Base-by-base conservation (phyloP, 1,284 basidiomycete species). In the Somion occarium region DNA sequence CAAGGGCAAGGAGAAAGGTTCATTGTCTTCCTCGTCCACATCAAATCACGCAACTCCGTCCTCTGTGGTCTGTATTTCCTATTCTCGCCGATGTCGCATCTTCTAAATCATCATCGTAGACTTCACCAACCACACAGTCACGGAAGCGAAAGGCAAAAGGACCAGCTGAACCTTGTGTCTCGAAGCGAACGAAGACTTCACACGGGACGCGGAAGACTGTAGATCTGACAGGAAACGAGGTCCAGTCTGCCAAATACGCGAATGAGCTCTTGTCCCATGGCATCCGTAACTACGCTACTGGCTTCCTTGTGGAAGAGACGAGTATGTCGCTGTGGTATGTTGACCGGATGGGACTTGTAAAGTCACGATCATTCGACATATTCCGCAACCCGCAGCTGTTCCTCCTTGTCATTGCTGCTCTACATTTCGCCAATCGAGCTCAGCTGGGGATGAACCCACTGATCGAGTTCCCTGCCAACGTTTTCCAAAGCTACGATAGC, bases 391-490 rank as follows among this genome's bases (percentile, higher is more conserved):
- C 56, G 9, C 41, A 44, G 2, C 42, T 49, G 11, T 53, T 65
- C 13, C 59, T 59, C 7, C 53, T 63, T 11, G 46, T 30, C 47
- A 57, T 11, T 57, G 54, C 45, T 56, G 55, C 11, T 44, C 60
- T 34, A 24, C 9, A 7, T 9, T 19, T 11, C 43, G 49, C 49
- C 11, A 26, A 22, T 22, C 27, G 15, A 5, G 5, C n/a, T 7
- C 12, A 37, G 22, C 45, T 45, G 15, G 49, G 49, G 9, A n/a
- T 51, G 9, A 46, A 13, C 18, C 38, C 49, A 3, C 12, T 46
- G 3, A 18, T 51, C 18, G 22, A 41, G 18, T 26, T 19, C 18
- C 25, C 38, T 11, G 5, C 3, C 5, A n/a, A 9, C 15, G 22
- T 19, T 9, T 5, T 15, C 18, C 11, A 27, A 23, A 7, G 5